phyloP scores from a whole-genome alignment of 225 moss, liverwort and hornwort genomes.

The Physcomitrellopsis africana region DNA sequence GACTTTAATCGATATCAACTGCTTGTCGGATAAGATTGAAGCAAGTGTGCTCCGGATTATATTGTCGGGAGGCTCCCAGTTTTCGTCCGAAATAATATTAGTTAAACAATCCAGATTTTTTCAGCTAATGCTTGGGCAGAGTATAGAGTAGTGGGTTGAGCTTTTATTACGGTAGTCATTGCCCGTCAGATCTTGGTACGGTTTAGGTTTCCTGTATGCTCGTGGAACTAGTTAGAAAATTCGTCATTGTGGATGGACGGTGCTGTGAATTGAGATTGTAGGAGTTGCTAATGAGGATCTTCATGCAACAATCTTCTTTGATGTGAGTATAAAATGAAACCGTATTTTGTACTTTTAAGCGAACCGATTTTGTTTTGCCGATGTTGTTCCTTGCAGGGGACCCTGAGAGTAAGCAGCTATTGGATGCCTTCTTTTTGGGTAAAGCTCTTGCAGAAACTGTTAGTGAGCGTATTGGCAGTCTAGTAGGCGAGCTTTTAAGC shows the following conservation, averaged over 20 bases:
- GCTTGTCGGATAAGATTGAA: neutral
- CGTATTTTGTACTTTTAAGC: neutral
- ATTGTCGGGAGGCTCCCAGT: neutral
- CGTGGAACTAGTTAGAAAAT: neutral
- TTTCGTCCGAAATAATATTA: neutral
- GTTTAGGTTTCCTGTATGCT: neutral
- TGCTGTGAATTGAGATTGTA: constrained; percentile 18
- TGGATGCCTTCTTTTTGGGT: constrained; percentile 94
- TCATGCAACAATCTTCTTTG: neutral
- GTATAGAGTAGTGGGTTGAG: neutral
- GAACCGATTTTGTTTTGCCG: neutral
- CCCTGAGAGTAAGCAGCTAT: constrained; percentile 82
- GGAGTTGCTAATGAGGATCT: neutral
- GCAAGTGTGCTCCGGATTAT: neutral
- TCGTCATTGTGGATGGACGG: neutral
- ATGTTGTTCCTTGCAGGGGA: constrained; percentile 54
- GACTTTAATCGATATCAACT: neutral
- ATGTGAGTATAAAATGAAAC: neutral
- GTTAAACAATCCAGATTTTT: neutral
- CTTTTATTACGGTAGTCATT: neutral
- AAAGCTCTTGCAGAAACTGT: constrained; percentile 91
- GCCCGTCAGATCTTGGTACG: neutral
- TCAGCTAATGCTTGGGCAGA: neutral
- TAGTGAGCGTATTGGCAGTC: constrained; percentile 84
- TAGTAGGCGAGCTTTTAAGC: constrained; percentile 88